Evolutionary conservation across 2,329 filamentous ascomycete genomes (phyloP).

Genomic region (Clonostachys byssicola): DNA sequence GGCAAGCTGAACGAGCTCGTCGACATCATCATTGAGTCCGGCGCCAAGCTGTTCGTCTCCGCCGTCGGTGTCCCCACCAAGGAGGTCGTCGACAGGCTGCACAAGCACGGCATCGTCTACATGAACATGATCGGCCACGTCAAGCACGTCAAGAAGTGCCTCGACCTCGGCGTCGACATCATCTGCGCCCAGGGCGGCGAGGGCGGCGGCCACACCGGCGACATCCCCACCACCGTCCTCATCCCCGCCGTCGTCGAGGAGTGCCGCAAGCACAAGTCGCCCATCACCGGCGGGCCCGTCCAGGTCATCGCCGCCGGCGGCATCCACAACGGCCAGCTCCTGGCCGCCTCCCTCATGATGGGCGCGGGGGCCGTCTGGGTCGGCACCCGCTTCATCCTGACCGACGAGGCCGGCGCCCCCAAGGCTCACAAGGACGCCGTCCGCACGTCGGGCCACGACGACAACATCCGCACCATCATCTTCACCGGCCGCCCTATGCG

Average conservation of each 20-base stretch:
- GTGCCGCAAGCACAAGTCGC: slow-evolving; percentile 75
- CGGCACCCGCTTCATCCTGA: slow-evolving; percentile 91
- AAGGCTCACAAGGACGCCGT: slow-evolving; percentile 95
- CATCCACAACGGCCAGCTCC: slow-evolving; percentile 85
- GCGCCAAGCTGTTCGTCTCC: slow-evolving; percentile 90
- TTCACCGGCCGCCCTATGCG: slow-evolving; percentile 95
- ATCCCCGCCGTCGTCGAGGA: slow-evolving; percentile 89
- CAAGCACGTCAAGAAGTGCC: slow-evolving; percentile 96
- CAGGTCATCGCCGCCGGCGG: slow-evolving; percentile 92
- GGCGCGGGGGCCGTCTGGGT: slow-evolving; percentile 94
- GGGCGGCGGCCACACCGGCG: slow-evolving; percentile 93
- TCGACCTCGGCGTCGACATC: slow-evolving; percentile 87
- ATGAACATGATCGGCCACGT: slow-evolving; percentile 99
- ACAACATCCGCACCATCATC: slow-evolving; percentile 96
- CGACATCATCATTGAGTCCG: slow-evolving; percentile 88
- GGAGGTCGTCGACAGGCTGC: slow-evolving; percentile 82
- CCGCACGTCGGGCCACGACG: slow-evolving; percentile 84
- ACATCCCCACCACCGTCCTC: slow-evolving; percentile 86
- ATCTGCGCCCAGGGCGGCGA: slow-evolving; percentile 99
- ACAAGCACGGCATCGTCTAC: slow-evolving; percentile 83
- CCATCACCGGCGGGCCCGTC: slow-evolving; percentile 81
- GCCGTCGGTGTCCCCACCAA: slow-evolving; percentile 93
- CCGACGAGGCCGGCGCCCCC: slow-evolving; percentile 90
- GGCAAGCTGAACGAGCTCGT: slow-evolving; percentile 91
- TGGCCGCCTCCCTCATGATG: slow-evolving; percentile 88